Conservation (phyloP, 768 basidiomycete species). For the Russula vinacea region DNA sequence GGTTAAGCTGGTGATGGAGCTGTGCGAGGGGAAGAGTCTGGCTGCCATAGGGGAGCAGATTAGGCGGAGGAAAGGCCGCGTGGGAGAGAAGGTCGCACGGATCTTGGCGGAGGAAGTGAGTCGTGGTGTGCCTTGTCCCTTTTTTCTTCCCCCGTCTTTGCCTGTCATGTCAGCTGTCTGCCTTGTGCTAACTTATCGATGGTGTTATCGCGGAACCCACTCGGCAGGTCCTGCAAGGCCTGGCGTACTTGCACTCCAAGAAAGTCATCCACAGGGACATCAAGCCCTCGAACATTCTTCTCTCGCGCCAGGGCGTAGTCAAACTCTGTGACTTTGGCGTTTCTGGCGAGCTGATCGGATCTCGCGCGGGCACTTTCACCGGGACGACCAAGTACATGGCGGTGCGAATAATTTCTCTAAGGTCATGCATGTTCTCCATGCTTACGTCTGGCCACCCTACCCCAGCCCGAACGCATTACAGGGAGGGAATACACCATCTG, state of each 20-base stretch:
- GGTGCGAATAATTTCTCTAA: constrained; percentile 40
- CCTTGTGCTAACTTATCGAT: not conserved
- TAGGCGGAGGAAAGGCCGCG: constrained; percentile 63
- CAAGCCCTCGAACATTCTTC: constrained; percentile 82
- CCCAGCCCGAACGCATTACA: constrained; percentile 82
- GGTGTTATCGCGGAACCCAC: not conserved
- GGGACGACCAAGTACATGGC: constrained; percentile 97
- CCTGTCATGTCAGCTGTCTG: not conserved
- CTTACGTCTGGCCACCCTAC: constrained; percentile 1
- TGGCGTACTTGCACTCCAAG: constrained; percentile 81
- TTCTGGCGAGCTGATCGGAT: constrained; percentile 85
- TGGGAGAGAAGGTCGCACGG: constrained; percentile 78
- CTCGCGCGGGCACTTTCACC: constrained; percentile 85
- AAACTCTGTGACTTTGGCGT: constrained; percentile 93
- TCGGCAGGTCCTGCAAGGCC: constrained; percentile 68
- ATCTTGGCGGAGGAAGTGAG: constrained; percentile 80
- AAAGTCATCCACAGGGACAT: constrained; percentile 90
- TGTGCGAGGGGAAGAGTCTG: constrained; percentile 73
- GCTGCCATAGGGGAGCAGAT: constrained; percentile 79
- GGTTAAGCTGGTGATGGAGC: constrained; percentile 89
- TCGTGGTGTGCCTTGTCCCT: constrained; percentile 32
- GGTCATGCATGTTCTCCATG: not conserved
- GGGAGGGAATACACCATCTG: constrained; percentile 87
- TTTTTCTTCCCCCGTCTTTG: not conserved
- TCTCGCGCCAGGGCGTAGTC: constrained; percentile 80